Evolutionary conservation across 164 flowering plant genomes (phyloP).

Genomic region (Hamamelis virginiana): DNA sequence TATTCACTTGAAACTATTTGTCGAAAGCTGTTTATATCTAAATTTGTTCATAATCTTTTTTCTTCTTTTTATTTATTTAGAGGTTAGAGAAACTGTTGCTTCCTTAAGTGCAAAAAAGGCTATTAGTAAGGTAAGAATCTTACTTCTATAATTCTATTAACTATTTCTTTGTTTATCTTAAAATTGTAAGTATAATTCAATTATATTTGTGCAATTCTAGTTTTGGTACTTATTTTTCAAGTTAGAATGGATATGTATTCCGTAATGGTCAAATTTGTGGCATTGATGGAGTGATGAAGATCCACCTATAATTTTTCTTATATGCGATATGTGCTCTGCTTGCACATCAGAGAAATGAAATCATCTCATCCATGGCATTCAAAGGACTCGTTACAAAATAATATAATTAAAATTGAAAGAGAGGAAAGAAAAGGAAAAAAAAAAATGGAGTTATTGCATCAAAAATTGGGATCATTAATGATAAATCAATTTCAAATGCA

Average conservation of each 20-base stretch:
- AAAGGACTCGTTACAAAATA: no score
- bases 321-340: no score
- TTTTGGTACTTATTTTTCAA: not conserved
- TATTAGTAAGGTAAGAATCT: conserved; percentile 57
- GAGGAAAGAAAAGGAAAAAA: no score
- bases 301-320: not conserved
- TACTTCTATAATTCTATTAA: not conserved
- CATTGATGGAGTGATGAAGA: not conserved
- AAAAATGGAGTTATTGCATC: no score
- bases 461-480: no score
- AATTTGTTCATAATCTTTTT: not conserved
- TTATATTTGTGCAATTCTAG: not conserved
- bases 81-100: conserved; percentile 54
- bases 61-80: conserved; percentile 29
- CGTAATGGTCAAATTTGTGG: not conserved
- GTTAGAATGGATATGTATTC: not conserved
- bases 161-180: not conserved
- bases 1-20: no score
- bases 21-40: no score
- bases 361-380: no score
- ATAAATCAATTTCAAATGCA: no score
- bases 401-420: no score
- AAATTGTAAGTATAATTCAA: no score
- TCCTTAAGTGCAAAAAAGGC: conserved; percentile 48
- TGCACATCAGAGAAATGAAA: no score